Base-by-base conservation (phyloP, 306 rosid genomes). In the Astragalus glycyphyllos region DNA sequence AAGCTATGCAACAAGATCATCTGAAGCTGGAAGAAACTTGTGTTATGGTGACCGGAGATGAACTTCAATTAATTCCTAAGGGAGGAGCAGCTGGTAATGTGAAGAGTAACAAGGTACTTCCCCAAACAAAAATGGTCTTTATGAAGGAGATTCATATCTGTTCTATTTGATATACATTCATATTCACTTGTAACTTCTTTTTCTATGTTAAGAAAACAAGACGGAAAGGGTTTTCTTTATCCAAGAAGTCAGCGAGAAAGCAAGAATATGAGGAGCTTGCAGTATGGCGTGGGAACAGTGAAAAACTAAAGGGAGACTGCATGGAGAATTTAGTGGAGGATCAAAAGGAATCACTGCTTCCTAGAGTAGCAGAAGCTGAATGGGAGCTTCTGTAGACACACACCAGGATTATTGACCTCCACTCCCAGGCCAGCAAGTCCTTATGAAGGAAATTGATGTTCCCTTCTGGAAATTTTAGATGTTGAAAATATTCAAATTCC, bases 221-320 rank as follows among this genome's bases (percentile, higher is more conserved):
- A 51, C 79, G 79, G 67, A 76, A 75, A 57, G 77, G 75, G 8
- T 88, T 92, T 64, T 79, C 85, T 15, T 74, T 84, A 51, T 79
- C 90, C 34, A 85, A 76, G 76, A 90, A 82, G 61, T 80, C 82
- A 29, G 74, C 81, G 11, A 94, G 98, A 82, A 89, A 83, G 84
- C 86, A 84, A 80, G 98, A 94, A 80, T 90, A 94, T 44, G 65
- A 86, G 77, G 88, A 87, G 83, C 97, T 94, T 58, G 98, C 92
- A 11, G 55, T 71, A 53, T 81, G 68, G 85, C 78, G 84, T 68
- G 81, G 82, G 74, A 75, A 66, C 8, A 59, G 60, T 46, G 80
- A 62, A 12, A 69, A 75, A 44, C 14, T 63, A 41, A 55, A 67
- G 9, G 41, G 54, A 40, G 71, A 58, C 51, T 47, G 37, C 31